These are phyloP conservation scores for Spathaspora sp. DNA, from an alignment of 805 yeast species.

Conservation along the genomic window DNA sequence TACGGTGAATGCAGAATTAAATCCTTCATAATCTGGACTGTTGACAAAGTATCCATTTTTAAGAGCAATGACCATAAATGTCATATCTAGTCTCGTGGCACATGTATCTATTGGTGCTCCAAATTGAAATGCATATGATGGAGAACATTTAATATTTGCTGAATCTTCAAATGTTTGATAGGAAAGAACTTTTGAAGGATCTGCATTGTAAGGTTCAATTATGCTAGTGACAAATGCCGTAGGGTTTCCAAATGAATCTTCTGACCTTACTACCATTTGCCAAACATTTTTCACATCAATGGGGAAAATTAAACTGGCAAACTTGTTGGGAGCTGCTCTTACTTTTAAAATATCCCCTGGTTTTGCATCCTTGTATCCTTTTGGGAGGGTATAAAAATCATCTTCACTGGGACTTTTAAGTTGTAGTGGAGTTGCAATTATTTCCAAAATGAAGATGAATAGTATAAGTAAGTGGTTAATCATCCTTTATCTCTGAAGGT, in stretches of 20 bases:
- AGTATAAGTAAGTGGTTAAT: neutral
- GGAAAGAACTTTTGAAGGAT: constrained; percentile 21
- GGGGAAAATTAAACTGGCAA: constrained; percentile 15
- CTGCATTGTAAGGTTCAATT: constrained; percentile 26
- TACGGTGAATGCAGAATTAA: constrained; percentile 26
- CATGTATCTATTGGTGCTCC: constrained; percentile 12
- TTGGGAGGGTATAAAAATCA: constrained; percentile 20
- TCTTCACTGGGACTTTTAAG: constrained; percentile 15
- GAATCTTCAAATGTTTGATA: constrained; percentile 29
- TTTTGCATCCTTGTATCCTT: constrained; percentile 14
- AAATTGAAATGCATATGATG: constrained; percentile 19
- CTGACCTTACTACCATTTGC: constrained; percentile 19
- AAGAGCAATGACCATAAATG: constrained; percentile 16
- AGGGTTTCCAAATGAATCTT: constrained; percentile 23
- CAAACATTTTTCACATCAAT: constrained; percentile 18
- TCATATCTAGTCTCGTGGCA: constrained; percentile 14
- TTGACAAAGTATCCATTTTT: constrained; percentile 30
- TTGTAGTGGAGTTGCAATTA: neutral
- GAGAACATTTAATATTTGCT: constrained; percentile 22
- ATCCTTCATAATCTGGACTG: constrained; percentile 34
- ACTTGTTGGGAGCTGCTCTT: constrained; percentile 16
- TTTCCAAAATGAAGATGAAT: neutral
- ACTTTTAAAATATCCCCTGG: constrained; percentile 21
- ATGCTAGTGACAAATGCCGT: constrained; percentile 22
- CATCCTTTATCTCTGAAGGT: neutral